A percentile compares a stretch with the other conserved stretches of the same genome.
phyloP scores from a whole-genome alignment of 2,329 filamentous ascomycete genomes.

The Trichoderma simmonsii region DNA sequence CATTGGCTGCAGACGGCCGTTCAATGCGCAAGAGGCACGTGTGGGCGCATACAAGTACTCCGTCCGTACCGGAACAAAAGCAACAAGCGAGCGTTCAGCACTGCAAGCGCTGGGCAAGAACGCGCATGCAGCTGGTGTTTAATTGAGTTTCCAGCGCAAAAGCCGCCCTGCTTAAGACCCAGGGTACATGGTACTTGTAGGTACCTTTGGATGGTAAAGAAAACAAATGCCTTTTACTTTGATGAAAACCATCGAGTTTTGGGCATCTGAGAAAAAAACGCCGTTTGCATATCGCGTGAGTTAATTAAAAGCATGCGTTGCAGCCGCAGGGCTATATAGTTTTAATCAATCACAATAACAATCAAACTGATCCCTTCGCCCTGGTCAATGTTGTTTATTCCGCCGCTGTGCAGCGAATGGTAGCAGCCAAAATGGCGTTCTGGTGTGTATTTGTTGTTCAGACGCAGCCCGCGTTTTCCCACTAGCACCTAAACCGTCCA shows the following conservation, averaged over 20 bases:
- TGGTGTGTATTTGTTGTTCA: conserved; percentile 13
- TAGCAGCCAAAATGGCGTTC: conserved; percentile 8
- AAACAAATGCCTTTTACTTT: not conserved
- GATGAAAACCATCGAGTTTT: not conserved
- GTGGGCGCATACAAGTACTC: not conserved
- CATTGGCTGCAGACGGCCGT: not conserved
- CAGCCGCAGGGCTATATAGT: not conserved
- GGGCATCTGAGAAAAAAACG: not conserved
- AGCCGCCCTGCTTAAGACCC: not conserved
- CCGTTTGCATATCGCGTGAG: not conserved
- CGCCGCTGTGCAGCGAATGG: not conserved
- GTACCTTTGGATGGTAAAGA: not conserved
- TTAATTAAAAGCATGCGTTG: not conserved
- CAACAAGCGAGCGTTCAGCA: not conserved
- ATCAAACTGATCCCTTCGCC: not conserved
- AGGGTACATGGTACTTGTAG: not conserved
- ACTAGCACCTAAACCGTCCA: not conserved
- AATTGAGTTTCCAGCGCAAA: not conserved
- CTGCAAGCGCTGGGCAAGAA: not conserved
- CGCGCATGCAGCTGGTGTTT: not conserved
- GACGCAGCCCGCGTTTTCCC: conserved; percentile 11
- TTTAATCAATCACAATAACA: not conserved
- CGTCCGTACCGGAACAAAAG: not conserved
- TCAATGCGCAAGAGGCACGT: not conserved
- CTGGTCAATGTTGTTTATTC: not conserved